A percentile compares a stretch with the other conserved stretches of the same genome.
phyloP scores from a whole-genome alignment of 306 rosid species.

The Dalbergia cultrata region DNA sequence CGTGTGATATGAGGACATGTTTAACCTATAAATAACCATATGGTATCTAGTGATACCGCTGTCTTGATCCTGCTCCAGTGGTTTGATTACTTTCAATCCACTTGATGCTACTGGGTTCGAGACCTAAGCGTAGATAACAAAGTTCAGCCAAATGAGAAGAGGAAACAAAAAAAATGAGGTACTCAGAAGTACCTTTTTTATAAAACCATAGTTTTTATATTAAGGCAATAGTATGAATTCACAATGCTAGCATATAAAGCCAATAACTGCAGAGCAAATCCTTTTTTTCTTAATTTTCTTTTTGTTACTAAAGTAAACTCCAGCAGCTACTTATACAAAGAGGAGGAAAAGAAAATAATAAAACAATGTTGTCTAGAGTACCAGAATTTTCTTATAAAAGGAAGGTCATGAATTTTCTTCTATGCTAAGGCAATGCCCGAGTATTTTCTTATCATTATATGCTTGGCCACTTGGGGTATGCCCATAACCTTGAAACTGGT shows the following conservation, averaged over 20 bases:
- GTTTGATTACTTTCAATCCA: not conserved
- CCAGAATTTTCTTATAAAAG: slow-evolving; percentile 23
- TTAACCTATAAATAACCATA: no score
- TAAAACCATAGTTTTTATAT: no score
- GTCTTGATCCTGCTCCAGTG: not conserved
- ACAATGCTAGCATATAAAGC: not conserved
- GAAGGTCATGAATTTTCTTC: slow-evolving; percentile 24
- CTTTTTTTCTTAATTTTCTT: not conserved
- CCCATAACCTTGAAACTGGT: slow-evolving; percentile 69
- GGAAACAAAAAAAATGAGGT: not conserved
- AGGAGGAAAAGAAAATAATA: not conserved
- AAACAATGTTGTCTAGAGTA: not conserved
- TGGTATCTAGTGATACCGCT: no score
- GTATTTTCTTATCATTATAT: slow-evolving; percentile 18
- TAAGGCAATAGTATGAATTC: not conserved
- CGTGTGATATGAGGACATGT: no score
- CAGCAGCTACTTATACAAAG: not conserved
- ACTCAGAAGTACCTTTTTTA: not conserved
- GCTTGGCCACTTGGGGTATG: slow-evolving; percentile 50
- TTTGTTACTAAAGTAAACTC: not conserved
- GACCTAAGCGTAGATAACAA: not conserved
- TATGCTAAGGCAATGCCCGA: slow-evolving; percentile 25
- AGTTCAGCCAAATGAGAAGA: no score
- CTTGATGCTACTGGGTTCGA: not conserved
- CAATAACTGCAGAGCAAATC: not conserved